Evolutionary conservation across 768 basidiomycete species (phyloP).

Genomic region (Suillus discolor): DNA sequence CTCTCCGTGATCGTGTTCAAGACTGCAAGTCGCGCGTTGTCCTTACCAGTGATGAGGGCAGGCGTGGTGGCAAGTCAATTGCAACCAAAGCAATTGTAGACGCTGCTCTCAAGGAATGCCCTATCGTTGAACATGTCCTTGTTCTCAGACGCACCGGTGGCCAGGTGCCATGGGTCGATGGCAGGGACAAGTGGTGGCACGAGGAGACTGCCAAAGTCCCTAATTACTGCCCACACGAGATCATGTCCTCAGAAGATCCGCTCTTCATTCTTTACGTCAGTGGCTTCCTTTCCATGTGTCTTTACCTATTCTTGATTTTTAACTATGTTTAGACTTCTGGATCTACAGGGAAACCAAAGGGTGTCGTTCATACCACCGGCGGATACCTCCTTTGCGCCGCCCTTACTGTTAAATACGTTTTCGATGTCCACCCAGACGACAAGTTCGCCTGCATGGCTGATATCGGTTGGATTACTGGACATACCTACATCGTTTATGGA

Average conservation of each 20-base stretch:
- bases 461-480: conserved; percentile 98
- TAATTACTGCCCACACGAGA: conserved; percentile 83
- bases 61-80: conserved; percentile 91
- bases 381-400: conserved; percentile 93
- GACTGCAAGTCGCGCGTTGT: conserved; percentile 92
- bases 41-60: conserved; percentile 94
- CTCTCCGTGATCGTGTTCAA: conserved; percentile 86
- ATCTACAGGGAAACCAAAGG: conserved; percentile 95
- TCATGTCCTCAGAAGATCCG: conserved; percentile 93
- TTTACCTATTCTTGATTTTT: conserved; percentile 10
- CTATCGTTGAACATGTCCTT: conserved; percentile 85
- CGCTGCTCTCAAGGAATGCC: conserved; percentile 82
- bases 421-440: conserved; percentile 96
- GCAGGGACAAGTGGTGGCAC: conserved; percentile 96
- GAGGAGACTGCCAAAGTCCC: conserved; percentile 86
- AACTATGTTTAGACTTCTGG: conserved; percentile 72
- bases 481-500: conserved; percentile 96
- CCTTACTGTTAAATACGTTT: conserved; percentile 94
- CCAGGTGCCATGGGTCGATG: conserved; percentile 76
- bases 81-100: conserved; percentile 95
- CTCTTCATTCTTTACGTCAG: conserved; percentile 98
- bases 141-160: conserved; percentile 89
- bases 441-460: conserved; percentile 98
- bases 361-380: conserved; percentile 88
- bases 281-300: conserved; percentile 16